phyloP scores from a whole-genome alignment of 176 grass and related monocot genomes.

The Aegilops umbellulata region DNA sequence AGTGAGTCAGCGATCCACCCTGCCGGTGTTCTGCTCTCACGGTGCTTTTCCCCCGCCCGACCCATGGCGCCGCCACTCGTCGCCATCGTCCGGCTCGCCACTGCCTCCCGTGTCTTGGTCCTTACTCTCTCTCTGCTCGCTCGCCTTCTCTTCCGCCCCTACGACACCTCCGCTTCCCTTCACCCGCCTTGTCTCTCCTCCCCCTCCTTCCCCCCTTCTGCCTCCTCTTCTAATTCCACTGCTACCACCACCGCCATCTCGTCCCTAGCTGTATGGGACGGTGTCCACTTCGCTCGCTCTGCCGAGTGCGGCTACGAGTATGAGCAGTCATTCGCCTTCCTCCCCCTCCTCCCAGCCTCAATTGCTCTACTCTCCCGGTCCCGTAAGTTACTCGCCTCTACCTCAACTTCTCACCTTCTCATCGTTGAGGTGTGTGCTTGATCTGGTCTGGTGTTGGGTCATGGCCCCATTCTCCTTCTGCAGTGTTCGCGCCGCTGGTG shows the following conservation, averaged over 20 bases:
- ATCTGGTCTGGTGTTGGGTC: slow-evolving; percentile 28
- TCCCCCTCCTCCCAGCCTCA: slow-evolving; percentile 67
- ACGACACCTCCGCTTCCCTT: slow-evolving; percentile 86
- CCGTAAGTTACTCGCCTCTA: slow-evolving; percentile 23
- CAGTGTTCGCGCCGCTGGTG: slow-evolving; percentile 69
- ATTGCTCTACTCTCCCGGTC: slow-evolving; percentile 70
- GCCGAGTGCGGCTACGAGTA: slow-evolving; percentile 98
- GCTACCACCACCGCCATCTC: slow-evolving; percentile 35
- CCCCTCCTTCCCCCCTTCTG: not conserved
- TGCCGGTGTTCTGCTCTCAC: not conserved
- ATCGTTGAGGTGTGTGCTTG: not conserved
- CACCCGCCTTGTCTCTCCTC: slow-evolving; percentile 61
- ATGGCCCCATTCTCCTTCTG: not conserved
- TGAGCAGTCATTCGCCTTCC: slow-evolving; percentile 86
- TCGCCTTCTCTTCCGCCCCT: slow-evolving; percentile 71
- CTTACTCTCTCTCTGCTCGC: slow-evolving; percentile 52
- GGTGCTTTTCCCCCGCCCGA: not conserved
- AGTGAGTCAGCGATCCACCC: not conserved
- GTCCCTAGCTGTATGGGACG: slow-evolving; percentile 78
- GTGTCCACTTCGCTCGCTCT: slow-evolving; percentile 74
- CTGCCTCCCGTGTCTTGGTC: slow-evolving; percentile 56
- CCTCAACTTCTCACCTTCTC: not conserved
- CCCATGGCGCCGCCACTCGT: not conserved
- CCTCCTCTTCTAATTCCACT: not conserved
- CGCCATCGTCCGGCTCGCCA: slow-evolving; percentile 42